A percentile compares a stretch with the other conserved stretches of the same genome.
Evolutionary conservation across 2,329 filamentous ascomycete species (phyloP).

Genomic region (Colletotrichum shisoi): DNA sequence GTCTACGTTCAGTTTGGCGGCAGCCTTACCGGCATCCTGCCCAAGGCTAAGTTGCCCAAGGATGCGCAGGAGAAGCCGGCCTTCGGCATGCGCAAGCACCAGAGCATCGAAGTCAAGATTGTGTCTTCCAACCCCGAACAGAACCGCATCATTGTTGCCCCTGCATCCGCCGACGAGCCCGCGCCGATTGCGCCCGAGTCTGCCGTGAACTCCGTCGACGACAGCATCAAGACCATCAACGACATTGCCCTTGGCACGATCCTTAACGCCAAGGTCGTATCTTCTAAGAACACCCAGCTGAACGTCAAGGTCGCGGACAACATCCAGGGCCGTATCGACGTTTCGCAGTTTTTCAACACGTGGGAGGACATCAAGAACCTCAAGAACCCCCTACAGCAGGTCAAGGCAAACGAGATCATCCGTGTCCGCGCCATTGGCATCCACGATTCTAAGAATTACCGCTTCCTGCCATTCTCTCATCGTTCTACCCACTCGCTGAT

Average conservation of each 20-base stretch:
- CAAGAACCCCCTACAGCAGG: slow-evolving; percentile 79
- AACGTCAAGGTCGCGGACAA: slow-evolving; percentile 90
- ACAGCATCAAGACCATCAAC: slow-evolving; percentile 67
- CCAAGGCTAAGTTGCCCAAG: slow-evolving; percentile 78
- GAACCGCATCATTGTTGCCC: slow-evolving; percentile 69
- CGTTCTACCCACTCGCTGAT: slow-evolving; percentile 81
- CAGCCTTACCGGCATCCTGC: slow-evolving; percentile 78
- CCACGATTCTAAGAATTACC: slow-evolving; percentile 88
- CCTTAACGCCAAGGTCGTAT: slow-evolving; percentile 79
- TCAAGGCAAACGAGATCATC: slow-evolving; percentile 74
- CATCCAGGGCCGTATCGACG: slow-evolving; percentile 89
- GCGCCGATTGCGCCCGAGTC: slow-evolving; percentile 44
- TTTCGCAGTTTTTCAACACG: slow-evolving; percentile 86
- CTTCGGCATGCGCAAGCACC: slow-evolving; percentile 80
- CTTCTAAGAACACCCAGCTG: slow-evolving; percentile 88
- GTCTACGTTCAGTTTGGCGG: slow-evolving; percentile 90
- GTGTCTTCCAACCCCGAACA: slow-evolving; percentile 74
- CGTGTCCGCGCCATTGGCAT: slow-evolving; percentile 82
- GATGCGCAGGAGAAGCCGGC: slow-evolving; percentile 72
- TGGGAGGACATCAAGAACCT: slow-evolving; percentile 87
- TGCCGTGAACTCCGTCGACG: slow-evolving; percentile 66
- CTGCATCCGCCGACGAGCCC: slow-evolving; percentile 56
- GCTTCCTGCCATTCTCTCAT: slow-evolving; percentile 90
- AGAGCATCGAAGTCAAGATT: slow-evolving; percentile 78
- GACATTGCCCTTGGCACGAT: slow-evolving; percentile 78